A percentile compares a stretch with the other conserved stretches of the same genome.
These are phyloP conservation scores for Globisporangium emineosum DNA, from an alignment of 352 stramenopile genomes.

Conservation along the genomic window DNA sequence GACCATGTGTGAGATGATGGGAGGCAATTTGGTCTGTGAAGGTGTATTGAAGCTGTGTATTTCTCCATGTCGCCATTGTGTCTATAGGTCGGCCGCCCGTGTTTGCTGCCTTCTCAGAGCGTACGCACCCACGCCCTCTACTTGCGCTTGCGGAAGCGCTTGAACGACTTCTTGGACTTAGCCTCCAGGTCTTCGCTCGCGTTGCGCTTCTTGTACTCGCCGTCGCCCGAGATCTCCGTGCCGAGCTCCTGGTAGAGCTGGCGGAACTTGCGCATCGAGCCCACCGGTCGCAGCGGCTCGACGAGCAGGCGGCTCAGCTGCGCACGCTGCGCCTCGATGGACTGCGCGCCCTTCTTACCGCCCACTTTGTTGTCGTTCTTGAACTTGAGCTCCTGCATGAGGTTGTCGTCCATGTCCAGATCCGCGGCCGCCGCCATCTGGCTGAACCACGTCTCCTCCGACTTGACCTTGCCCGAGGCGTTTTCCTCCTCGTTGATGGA, in stretches of 20 bases:
- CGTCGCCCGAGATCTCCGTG: constrained; percentile 48
- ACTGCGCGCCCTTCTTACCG: constrained; percentile 32
- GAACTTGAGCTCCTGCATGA: constrained; percentile 59
- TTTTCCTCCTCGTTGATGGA: constrained; percentile 81
- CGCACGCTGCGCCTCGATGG: constrained; percentile 50
- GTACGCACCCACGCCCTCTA: no score
- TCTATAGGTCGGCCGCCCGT: no score
- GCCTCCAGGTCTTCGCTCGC: constrained; percentile 63
- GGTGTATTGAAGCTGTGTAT: no score
- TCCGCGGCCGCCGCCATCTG: constrained; percentile 83
- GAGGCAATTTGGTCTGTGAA: no score
- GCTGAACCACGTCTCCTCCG: constrained; percentile 79
- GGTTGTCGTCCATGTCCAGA: constrained; percentile 78
- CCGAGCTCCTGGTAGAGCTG: constrained; percentile 79
- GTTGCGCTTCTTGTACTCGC: constrained; percentile 77
- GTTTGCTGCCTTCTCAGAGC: no score
- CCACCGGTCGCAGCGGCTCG: constrained; percentile 66
- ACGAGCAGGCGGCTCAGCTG: constrained; percentile 58
- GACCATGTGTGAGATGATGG: no score
- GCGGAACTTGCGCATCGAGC: constrained; percentile 79
- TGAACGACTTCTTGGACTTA: constrained; percentile 82
- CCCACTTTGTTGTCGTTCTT: constrained; percentile 59
- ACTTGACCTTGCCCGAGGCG: constrained; percentile 70
- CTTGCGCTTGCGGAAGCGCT: constrained; percentile 62
- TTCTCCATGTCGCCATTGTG: no score